These are phyloP conservation scores for Coccomyxa sp. DNA, from an alignment of 139 green algal genomes.

Conservation along the genomic window DNA sequence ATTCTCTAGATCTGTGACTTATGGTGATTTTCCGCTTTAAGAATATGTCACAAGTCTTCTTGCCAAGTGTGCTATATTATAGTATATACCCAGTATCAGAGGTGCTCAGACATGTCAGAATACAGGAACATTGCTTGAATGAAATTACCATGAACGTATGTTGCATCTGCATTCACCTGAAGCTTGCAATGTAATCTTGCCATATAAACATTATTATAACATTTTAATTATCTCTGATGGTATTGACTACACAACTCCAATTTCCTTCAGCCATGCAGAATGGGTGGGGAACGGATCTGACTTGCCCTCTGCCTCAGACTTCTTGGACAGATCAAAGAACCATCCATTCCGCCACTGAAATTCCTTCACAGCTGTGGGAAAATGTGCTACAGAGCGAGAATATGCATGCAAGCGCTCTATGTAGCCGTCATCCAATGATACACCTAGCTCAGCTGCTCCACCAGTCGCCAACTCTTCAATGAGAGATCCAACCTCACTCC, in stretches of 20 bases:
- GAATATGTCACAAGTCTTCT: no score
- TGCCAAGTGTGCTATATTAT: no score
- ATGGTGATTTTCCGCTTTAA: no score
- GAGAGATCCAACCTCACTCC: slow-evolving; percentile 43
- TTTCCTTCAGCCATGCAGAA: slow-evolving; percentile 74
- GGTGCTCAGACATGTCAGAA: no score
- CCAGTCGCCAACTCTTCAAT: slow-evolving; percentile 82
- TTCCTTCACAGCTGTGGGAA: slow-evolving; percentile 97
- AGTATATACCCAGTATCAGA: no score
- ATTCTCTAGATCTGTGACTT: no score
- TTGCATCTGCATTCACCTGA: no score
- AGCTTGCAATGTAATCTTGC: no score
- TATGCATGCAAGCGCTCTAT: slow-evolving; percentile 82
- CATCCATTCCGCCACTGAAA: slow-evolving; percentile 97
- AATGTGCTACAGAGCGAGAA: slow-evolving; percentile 86
- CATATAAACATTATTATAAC: no score
- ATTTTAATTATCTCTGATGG: no score
- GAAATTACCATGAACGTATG: no score
- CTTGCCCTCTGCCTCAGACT: slow-evolving; percentile 43
- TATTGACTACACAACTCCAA: slow-evolving; percentile 56
- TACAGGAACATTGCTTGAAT: no score
- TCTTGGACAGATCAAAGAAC: slow-evolving; percentile 76
- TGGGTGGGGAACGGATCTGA: slow-evolving; percentile 89
- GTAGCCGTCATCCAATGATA: slow-evolving; percentile 53
- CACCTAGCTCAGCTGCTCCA: slow-evolving; percentile 53